These are phyloP conservation scores for Thalassiosira exigua DNA, from an alignment of 352 stramenopile species.

Conservation along the genomic window DNA sequence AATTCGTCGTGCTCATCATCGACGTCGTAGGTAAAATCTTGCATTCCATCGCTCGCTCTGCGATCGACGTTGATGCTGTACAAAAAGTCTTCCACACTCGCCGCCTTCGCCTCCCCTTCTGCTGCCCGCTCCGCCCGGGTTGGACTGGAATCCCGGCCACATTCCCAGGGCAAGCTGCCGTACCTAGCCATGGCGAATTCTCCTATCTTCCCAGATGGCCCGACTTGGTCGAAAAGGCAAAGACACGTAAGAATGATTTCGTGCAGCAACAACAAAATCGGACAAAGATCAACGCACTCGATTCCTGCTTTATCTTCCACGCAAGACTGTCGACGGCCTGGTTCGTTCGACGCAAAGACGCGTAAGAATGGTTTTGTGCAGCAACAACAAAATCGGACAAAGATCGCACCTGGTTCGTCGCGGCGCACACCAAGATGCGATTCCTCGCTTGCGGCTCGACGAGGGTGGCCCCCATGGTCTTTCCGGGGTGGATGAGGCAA, in stretches of 20 bases:
- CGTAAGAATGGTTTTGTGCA: no score
- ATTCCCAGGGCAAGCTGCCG: constrained; percentile 61
- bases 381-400: no score
- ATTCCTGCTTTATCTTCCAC: constrained; percentile 64
- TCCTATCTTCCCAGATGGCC: constrained; percentile 56
- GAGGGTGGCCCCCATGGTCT: constrained; percentile 42
- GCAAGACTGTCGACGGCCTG: constrained; percentile 60
- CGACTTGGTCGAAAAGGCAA: constrained; percentile 24
- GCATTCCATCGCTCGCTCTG: constrained; percentile 44
- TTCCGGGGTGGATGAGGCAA: constrained; percentile 52
- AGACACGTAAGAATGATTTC: constrained; percentile 1
- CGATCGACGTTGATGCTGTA: constrained; percentile 62
- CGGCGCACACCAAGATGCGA: constrained; percentile 48
- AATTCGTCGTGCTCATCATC: no score
- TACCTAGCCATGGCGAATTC: constrained; percentile 58
- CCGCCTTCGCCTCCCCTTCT: constrained; percentile 35
- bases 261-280: no score
- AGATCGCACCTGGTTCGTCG: neutral
- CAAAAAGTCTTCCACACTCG: constrained; percentile 60
- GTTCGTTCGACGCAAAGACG: no score
- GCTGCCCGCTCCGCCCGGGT: no score
- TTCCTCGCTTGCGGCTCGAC: constrained; percentile 32
- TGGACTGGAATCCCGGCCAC: constrained; percentile 29
- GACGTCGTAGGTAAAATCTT: constrained; percentile 39
- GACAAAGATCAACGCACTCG: constrained; percentile 9